These are phyloP conservation scores for Pachysolen tannophilus DNA, from an alignment of 805 yeast species.

Conservation along the genomic window DNA sequence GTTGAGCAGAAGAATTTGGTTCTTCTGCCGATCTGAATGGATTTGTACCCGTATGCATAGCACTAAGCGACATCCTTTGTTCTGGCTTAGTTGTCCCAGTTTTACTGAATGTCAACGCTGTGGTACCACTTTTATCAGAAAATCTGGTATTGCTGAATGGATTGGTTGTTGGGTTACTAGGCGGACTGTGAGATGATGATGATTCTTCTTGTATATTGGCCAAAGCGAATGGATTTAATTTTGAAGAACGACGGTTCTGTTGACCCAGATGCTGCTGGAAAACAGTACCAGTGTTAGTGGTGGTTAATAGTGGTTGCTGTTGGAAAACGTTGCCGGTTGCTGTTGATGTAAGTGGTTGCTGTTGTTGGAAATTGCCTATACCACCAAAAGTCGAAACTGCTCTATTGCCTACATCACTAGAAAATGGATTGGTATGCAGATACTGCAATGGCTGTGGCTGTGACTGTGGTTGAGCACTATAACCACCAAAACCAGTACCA, in stretches of 20 bases:
- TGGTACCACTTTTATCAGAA: conserved; percentile 1
- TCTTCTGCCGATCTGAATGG: conserved; percentile 41
- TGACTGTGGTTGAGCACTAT: conserved; percentile 20
- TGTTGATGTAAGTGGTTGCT: conserved; percentile 13
- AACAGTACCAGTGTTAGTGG: conserved; percentile 3
- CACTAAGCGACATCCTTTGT: conserved; percentile 4
- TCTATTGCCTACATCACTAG: conserved; percentile 11
- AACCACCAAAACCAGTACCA: conserved; percentile 50
- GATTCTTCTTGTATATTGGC: conserved; percentile 17
- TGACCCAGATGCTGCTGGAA: background rate
- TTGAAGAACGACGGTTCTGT: conserved; percentile 11
- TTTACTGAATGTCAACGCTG: no score
- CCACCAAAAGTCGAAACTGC: conserved; percentile 6
- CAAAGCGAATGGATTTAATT: conserved; percentile 31
- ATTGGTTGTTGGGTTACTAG: conserved; percentile 6
- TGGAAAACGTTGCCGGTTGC: conserved; percentile 15
- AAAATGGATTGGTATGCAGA: conserved; percentile 11
- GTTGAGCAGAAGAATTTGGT: conserved; percentile 18
- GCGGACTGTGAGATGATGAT: conserved; percentile 12
- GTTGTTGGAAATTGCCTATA: background rate
- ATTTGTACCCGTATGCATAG: conserved; percentile 35
- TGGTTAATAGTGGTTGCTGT: conserved; percentile 1
- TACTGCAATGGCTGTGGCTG: conserved; percentile 17
- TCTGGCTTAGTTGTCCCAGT: no score
- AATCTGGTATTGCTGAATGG: no score